Evolutionary conservation across 228 moss, liverwort and hornwort genomes (phyloP), one percentile per base, ranked within the genome.

Genomic region (Sphagnum magellanicum): DNA sequence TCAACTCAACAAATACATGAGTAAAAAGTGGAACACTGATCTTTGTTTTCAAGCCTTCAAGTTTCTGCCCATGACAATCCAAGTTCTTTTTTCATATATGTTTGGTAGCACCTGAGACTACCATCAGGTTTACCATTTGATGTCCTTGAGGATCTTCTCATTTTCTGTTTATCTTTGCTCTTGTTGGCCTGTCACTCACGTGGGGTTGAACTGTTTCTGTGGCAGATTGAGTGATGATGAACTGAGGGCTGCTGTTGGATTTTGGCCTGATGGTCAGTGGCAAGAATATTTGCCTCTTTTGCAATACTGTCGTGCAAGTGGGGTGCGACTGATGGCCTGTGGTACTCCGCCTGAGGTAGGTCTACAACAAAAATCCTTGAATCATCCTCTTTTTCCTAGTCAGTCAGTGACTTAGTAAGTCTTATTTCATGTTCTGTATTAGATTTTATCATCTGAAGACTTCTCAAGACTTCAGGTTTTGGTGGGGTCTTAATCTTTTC

Each of bases 281-380:
- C 67, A 81, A 71, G 83, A 91, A n/a, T 89, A 88, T 61, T 68
- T 91, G 67, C 89, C 96, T 15, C 75, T 96, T 62, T 70, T 96
- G 73, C 89, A 86, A 70, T 92, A 92, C 69, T 92, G 96, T 70
- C 84, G 85, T 53, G 58, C 55, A 46, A 76, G 72, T 66, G 92
- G 92, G 58, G 86, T 96, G 63, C 88, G 96, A 61, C 73, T 96
- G 46, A 81, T 96, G 83, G 96, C 88, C 71, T 92, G 92, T 76
- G 92, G 96, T 74, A 82, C 91, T 63, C 92, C 92, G 52, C 63
- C 72, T 69, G 82, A 91, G 91, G 95, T 95, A 58, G 1, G 67
- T 50, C 6, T 15, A 32, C 32, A 32, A 32, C 3, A 67, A 16
- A 67, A 65, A 65, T 6, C 48, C 46, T 50, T 48, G 5, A 51